These are phyloP conservation scores for Boletus pseudo-olivaceus DNA, from an alignment of 768 basidiomycete species.

Conservation along the genomic window DNA sequence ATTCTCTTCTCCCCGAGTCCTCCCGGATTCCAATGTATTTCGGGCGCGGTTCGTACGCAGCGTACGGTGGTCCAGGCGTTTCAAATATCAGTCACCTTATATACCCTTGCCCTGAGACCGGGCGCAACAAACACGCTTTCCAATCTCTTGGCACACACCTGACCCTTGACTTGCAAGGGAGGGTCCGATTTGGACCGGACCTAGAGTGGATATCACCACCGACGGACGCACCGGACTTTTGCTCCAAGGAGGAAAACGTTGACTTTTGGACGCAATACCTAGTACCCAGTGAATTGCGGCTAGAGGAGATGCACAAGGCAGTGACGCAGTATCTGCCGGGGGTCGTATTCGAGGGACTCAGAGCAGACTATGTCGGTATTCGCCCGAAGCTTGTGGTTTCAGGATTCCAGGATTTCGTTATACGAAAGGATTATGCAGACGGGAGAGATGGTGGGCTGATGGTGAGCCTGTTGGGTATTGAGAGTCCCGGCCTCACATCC, in stretches of 20 bases:
- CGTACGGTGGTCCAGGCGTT: conserved; percentile 79
- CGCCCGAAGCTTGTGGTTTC: conserved; percentile 85
- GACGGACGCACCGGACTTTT: conserved; percentile 22
- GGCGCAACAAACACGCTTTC: conserved; percentile 58
- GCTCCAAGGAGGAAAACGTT: conserved; percentile 40
- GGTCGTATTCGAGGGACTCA: conserved; percentile 55
- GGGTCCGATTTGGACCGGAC: conserved; percentile 90
- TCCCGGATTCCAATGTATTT: conserved; percentile 71
- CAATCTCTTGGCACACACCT: conserved; percentile 91
- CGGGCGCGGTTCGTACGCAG: conserved; percentile 82
- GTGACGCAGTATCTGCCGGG: conserved; percentile 73
- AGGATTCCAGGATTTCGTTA: conserved; percentile 82
- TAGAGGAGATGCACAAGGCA: conserved; percentile 64
- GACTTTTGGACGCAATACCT: conserved; percentile 79
- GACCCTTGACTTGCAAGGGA: conserved; percentile 80
- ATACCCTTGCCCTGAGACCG: conserved; percentile 83
- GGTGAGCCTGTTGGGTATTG: conserved; percentile 86
- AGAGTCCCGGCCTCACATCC: conserved; percentile 89
- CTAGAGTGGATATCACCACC: conserved; percentile 79
- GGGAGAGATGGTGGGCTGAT: conserved; percentile 40
- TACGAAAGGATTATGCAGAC: conserved; percentile 62
- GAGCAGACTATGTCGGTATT: conserved; percentile 81
- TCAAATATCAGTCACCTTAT: conserved; percentile 68
- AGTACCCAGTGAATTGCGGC: conserved; percentile 55
- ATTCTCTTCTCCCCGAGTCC: conserved; percentile 58